Percentiles rank a stretch among this genome's conserved stretches.
These are phyloP conservation scores for Pseudonitzschia delicatissima DNA, from an alignment of 108 stramenopile species.

Conservation along the genomic window DNA sequence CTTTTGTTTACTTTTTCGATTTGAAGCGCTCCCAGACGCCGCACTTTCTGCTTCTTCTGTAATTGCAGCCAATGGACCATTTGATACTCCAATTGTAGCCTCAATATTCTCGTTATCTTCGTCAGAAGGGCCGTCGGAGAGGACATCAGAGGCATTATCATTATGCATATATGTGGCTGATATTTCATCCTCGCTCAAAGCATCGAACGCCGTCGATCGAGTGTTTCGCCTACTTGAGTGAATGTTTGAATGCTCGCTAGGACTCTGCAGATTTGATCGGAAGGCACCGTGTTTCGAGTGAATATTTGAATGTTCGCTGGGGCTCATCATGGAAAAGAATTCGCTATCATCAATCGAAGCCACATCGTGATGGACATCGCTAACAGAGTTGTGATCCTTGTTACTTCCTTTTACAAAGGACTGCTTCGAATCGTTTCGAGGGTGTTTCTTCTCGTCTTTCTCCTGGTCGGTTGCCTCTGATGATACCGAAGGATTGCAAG, in stretches of 20 bases:
- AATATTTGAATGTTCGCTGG: too few relatives aligned
- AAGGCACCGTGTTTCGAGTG: too few relatives aligned
- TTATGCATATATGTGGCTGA: not conserved
- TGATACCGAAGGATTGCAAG: not conserved
- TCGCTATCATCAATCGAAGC: not conserved
- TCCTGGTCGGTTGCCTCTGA: not conserved
- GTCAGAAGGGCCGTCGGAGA: not conserved
- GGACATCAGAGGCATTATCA: not conserved
- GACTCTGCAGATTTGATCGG: not conserved
- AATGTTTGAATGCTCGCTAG: not conserved
- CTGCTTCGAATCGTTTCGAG: not conserved
- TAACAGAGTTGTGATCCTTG: not conserved
- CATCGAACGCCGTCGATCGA: not conserved
- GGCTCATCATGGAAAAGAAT: not conserved
- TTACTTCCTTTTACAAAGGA: not conserved
- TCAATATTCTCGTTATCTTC: not conserved
- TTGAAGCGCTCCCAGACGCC: not conserved
- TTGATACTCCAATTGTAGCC: not conserved
- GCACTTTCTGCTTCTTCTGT: not conserved
- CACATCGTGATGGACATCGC: not conserved
- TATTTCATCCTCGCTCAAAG: not conserved
- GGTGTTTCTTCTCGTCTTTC: not conserved
- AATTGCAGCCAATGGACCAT: not conserved
- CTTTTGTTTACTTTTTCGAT: not conserved
- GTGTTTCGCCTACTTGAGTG: too few relatives aligned